Evolutionary conservation across 2,329 filamentous ascomycete genomes (phyloP).

Genomic region (Trichoderma hamatum): DNA sequence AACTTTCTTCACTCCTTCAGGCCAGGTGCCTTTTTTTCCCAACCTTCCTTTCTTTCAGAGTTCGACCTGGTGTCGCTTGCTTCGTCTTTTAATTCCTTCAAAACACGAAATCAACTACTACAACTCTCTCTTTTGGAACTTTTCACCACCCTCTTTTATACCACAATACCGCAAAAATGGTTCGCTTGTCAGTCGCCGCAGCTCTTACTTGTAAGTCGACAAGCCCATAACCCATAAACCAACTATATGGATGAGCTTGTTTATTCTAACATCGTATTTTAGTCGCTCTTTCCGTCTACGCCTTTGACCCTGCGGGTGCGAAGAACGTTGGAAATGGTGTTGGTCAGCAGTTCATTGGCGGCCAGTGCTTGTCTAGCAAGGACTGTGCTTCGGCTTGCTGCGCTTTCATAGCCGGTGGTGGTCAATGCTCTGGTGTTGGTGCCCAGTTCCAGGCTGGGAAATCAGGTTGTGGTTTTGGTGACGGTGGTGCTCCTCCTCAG

Average conservation of each 20-base stretch:
- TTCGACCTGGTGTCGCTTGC: constrained; percentile 31
- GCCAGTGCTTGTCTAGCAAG: constrained; percentile 35
- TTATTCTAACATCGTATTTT: not conserved
- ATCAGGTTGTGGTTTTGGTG: constrained; percentile 37
- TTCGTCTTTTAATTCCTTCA: constrained; percentile 1
- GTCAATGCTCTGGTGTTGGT: constrained; percentile 38
- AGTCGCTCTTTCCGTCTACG: constrained; percentile 29
- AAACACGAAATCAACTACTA: constrained; percentile 12
- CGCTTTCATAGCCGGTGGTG: constrained; percentile 34
- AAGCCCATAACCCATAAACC: not conserved
- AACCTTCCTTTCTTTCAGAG: constrained; percentile 23
- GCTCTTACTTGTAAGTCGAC: constrained; percentile 34
- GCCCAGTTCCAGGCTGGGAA: constrained; percentile 39
- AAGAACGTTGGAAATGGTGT: constrained; percentile 34
- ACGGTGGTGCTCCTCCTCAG: constrained; percentile 26
- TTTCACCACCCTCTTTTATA: constrained; percentile 13
- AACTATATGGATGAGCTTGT: not conserved
- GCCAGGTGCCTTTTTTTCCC: constrained; percentile 27
- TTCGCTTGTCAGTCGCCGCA: constrained; percentile 34
- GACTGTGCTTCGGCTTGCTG: constrained; percentile 39
- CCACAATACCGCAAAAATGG: constrained; percentile 32
- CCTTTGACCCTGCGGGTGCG: constrained; percentile 33
- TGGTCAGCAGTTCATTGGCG: constrained; percentile 38
- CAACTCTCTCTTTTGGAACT: constrained; percentile 25
- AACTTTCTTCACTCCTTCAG: constrained; percentile 12